A percentile compares a stretch with the other conserved stretches of the same genome.
phyloP scores from a whole-genome alignment of 441 rosid species.

The Hypseocharis bilobata region DNA sequence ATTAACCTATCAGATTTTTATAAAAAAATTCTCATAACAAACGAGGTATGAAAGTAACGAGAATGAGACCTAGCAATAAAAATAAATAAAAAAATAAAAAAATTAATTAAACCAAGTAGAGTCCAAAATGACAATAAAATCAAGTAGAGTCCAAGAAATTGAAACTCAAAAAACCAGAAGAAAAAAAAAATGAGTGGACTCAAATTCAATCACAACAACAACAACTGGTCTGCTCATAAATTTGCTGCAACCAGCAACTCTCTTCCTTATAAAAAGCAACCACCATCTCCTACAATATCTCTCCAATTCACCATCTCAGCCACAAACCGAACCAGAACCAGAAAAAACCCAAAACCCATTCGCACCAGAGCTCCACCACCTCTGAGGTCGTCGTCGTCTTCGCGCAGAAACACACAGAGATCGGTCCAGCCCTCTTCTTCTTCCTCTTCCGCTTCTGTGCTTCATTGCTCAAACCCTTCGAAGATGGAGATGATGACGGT shows the following conservation, averaged over 20 bases:
- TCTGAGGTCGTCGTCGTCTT: background rate
- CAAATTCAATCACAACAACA: background rate
- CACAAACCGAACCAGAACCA: background rate
- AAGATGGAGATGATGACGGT: slow-evolving; percentile 15
- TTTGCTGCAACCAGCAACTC: background rate
- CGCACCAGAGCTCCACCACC: background rate
- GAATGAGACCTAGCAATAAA: no score
- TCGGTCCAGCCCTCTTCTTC: background rate
- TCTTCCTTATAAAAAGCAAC: background rate
- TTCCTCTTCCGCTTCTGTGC: background rate
- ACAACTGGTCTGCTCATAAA: background rate
- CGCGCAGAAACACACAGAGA: background rate
- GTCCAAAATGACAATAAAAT: no score
- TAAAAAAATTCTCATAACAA: no score
- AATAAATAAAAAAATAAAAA: no score
- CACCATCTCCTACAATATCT: background rate
- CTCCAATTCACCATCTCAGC: background rate
- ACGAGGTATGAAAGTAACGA: no score
- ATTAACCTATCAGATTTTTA: no score
- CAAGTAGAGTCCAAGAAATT: no score
- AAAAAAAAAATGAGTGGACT: background rate
- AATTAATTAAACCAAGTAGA: no score
- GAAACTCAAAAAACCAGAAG: no score
- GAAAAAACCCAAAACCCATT: background rate
- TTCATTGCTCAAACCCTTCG: background rate